phyloP scores from a whole-genome alignment of 2,329 filamentous ascomycete species.

The Didymella pinodella region DNA sequence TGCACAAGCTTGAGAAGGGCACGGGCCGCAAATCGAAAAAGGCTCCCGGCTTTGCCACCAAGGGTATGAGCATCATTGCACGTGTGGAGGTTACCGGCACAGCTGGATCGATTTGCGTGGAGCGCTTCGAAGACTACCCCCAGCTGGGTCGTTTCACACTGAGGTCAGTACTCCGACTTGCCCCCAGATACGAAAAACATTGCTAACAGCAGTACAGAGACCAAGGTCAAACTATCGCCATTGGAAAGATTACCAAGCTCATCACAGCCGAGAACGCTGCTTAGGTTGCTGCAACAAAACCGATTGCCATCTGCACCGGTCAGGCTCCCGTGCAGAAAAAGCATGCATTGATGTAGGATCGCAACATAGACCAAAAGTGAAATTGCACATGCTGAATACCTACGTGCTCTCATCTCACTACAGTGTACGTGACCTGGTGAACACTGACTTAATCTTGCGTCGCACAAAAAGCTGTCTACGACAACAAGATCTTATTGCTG shows the following conservation, averaged over 20 bases:
- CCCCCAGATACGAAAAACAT: neutral
- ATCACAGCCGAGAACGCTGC: slow-evolving; percentile 53
- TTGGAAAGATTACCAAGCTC: slow-evolving; percentile 98
- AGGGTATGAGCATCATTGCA: slow-evolving; percentile 87
- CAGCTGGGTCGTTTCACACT: slow-evolving; percentile 60
- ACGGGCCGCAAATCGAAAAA: slow-evolving; percentile 93
- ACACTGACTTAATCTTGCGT: too few species aligned
- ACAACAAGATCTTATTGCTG: neutral
- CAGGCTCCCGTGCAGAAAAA: slow-evolving; percentile 2
- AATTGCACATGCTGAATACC: slow-evolving; percentile 1
- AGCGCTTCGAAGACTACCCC: slow-evolving; percentile 94
- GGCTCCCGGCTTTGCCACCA: slow-evolving; percentile 87
- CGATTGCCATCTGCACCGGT: neutral
- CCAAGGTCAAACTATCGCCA: slow-evolving; percentile 97
- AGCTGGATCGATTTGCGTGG: slow-evolving; percentile 87
- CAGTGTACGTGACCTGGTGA: too few species aligned
- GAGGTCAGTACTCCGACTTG: slow-evolving; percentile 21
- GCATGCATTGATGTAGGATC: slow-evolving; percentile 1
- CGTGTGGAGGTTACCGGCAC: slow-evolving; percentile 86
- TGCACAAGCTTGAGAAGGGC: slow-evolving; percentile 96
- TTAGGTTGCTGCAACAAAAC: slow-evolving; percentile 12
- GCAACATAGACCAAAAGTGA: slow-evolving; percentile 18
- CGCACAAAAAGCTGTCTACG: too few species aligned
- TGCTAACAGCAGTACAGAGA: slow-evolving; percentile 42
- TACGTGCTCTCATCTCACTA: too few species aligned